Evolutionary conservation across 352 stramenopile species (phyloP).

Genomic region (Stramenopiles sp.): DNA sequence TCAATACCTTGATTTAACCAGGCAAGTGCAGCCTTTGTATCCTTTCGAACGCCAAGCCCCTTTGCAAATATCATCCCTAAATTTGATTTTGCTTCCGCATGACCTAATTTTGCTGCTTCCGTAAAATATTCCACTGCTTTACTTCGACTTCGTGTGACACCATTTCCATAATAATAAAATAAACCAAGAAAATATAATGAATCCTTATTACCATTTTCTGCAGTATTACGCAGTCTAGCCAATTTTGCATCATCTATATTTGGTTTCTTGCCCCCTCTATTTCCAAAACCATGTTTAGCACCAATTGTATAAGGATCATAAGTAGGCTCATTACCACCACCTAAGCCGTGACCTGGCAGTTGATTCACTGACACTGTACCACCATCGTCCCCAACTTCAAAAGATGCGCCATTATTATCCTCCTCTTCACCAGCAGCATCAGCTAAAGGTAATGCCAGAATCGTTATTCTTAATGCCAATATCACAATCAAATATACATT

Average conservation of each 20-base stretch:
- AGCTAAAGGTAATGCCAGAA: background rate
- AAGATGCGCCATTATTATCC: background rate
- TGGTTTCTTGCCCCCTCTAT: background rate
- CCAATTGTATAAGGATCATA: background rate
- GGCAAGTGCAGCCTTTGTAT: background rate
- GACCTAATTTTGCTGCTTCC: background rate
- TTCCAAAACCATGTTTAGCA: background rate
- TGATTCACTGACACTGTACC: background rate
- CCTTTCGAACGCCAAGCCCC: background rate
- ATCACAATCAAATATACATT: too few species aligned
- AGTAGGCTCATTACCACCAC: background rate
- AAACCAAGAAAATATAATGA: background rate
- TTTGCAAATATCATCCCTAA: background rate
- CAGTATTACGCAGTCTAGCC: background rate
- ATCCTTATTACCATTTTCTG: conserved; percentile 1
- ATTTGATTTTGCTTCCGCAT: background rate
- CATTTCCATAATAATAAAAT: background rate
- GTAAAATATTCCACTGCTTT: conserved; percentile 2
- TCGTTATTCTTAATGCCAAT: too few species aligned
- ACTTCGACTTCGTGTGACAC: background rate
- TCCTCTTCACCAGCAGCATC: background rate
- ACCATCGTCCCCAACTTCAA: background rate
- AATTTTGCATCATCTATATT: background rate
- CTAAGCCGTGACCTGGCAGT: background rate
- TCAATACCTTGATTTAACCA: background rate